These are phyloP conservation scores for Flaveria floridana DNA, from an alignment of 140 eudicot genomes.

Conservation along the genomic window DNA sequence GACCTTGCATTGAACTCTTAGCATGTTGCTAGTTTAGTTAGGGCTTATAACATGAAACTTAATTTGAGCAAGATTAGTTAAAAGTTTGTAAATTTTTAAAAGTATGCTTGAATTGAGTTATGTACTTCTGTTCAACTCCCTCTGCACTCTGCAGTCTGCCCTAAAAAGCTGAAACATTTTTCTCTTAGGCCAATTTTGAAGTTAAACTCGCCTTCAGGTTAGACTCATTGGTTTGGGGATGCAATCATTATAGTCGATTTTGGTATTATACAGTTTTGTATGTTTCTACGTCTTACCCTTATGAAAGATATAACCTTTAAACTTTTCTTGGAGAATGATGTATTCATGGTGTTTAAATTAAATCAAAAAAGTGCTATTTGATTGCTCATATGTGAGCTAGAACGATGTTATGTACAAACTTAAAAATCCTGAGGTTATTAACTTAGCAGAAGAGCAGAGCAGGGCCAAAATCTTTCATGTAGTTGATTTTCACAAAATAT, in stretches of 20 bases:
- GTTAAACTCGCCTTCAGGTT: background rate
- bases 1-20: no score
- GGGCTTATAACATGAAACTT: constrained; percentile 7
- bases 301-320: background rate
- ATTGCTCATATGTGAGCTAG: background rate
- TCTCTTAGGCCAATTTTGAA: background rate
- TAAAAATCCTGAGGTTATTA: background rate
- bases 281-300: background rate
- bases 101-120: no score
- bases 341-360: background rate
- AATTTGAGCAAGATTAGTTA: background rate
- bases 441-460: background rate
- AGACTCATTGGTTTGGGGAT: background rate
- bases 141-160: background rate
- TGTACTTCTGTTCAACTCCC: no score
- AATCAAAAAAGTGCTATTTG: background rate
- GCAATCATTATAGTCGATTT: background rate
- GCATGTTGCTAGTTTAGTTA: background rate
- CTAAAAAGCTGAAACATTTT: background rate
- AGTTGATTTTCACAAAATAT: background rate
- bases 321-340: background rate
- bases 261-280: background rate
- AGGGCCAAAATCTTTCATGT: background rate
- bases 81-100: background rate
- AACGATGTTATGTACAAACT: background rate